Base-by-base conservation (phyloP, 1,284 basidiomycete species). In the Heterobasidion parviporum region DNA sequence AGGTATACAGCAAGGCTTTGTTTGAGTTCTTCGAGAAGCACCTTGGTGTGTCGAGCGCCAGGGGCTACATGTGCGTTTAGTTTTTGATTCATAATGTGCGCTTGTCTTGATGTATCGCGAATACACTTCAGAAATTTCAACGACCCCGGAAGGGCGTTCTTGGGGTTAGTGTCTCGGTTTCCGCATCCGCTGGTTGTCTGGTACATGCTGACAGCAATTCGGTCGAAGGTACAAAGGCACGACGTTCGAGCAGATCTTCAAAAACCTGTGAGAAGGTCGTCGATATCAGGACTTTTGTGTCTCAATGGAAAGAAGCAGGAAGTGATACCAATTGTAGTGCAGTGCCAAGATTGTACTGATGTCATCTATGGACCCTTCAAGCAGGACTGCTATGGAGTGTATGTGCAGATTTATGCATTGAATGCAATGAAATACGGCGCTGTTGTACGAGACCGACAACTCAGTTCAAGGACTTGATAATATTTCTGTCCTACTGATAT, bases 81-180 rank as follows among this genome's bases (percentile, higher is more conserved):
- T 34, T 44, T 7, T 48, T 48, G 8, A 43, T 9, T 20, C 10
- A 5, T 50, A 14, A 9, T 8, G 3, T 20, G 12, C 26, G 26
- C 26, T 26, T 26, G 26, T 4, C 26, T 44, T 26, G 32, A 34
- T 41, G 9, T 12, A 35, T 59, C 16, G 36, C 45, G 54, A 16
- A 46, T 10, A 52, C 26, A 14, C 43, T 55, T 20, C 35, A 82
- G 81, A 62, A 68, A 70, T 2, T 87, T 82, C 70, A 62, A 71
- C 56, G 84, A 87, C 61, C 82, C 84, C 16, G 85, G 83, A 15
- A 69, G 73, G 20, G 74, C 66, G 33, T 72, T 77, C 64, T 56
- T 84, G 41, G 83, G 81, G 85, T 86, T 64, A 57, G 77, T 66
- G 1, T 35, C 32, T 3, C 12, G 7, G 41, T 50, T 15, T 10